Conservation (phyloP, 176 grass and related monocot species). For the Ensete ventricosum region DNA sequence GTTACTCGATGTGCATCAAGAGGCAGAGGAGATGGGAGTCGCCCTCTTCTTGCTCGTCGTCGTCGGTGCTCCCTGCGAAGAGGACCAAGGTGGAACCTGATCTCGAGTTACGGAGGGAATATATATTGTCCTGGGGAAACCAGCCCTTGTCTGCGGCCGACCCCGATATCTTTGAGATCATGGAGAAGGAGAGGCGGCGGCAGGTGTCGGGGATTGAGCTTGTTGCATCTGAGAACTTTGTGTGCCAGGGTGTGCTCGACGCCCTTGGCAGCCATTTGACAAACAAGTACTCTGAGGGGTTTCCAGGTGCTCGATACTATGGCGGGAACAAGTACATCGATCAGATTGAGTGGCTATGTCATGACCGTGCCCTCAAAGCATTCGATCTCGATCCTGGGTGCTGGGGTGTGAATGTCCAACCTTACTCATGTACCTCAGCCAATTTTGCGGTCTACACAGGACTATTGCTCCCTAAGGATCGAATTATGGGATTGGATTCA, state of each 20-base stretch:
- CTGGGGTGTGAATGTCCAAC: conserved; percentile 79
- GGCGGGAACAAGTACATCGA: conserved; percentile 71
- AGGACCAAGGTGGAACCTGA: conserved; percentile 32
- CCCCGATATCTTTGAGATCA: conserved; percentile 28
- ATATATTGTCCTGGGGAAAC: conserved; percentile 38
- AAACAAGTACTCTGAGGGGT: conserved; percentile 73
- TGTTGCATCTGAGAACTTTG: conserved; percentile 66
- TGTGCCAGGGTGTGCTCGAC: conserved; percentile 47
- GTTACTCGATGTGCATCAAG: conserved; percentile 79
- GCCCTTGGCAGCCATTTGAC: conserved; percentile 55
- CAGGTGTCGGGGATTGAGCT: conserved; percentile 53
- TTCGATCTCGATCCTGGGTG: conserved; percentile 38
- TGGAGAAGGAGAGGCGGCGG: conserved; percentile 40
- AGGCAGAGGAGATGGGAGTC: conserved; percentile 39
- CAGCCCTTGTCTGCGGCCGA: conserved; percentile 17
- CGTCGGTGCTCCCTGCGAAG: conserved; percentile 35
- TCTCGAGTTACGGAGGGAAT: conserved; percentile 42
- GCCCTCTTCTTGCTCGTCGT: conserved; percentile 57
- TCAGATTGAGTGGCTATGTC: conserved; percentile 51
- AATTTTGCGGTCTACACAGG: conserved; percentile 66
- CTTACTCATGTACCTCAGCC: conserved; percentile 51
- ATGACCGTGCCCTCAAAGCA: conserved; percentile 34
- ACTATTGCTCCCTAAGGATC: conserved; percentile 49
- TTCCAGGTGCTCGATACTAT: conserved; percentile 50
- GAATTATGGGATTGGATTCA: conserved; percentile 76